phyloP scores from a whole-genome alignment of 441 rosid species.

The Flueggea neowawraea region DNA sequence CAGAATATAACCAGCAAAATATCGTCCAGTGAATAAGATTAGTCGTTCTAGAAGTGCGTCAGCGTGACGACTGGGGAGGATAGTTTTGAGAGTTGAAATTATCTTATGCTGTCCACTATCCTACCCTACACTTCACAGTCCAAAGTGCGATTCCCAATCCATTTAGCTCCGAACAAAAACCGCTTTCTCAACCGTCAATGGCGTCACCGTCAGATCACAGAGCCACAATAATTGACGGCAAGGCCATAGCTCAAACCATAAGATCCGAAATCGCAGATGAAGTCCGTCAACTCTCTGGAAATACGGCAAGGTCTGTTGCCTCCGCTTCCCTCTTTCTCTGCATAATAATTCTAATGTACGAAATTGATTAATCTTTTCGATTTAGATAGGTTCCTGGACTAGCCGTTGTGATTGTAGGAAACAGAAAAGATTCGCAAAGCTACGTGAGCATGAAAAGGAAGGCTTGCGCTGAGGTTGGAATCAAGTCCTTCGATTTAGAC shows the following conservation, averaged over 20 bases:
- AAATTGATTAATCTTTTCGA: constrained; percentile 3
- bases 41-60: too few species aligned
- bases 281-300: constrained; percentile 55
- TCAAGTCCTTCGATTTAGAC: constrained; percentile 67
- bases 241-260: constrained; percentile 72
- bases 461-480: constrained; percentile 92
- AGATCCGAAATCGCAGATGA: constrained; percentile 82
- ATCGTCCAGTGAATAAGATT: too few species aligned
- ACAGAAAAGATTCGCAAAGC: constrained; percentile 78
- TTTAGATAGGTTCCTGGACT: constrained; percentile 70
- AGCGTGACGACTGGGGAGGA: too few species aligned
- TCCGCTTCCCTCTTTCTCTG: not conserved
- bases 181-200: constrained; percentile 19
- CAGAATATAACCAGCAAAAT: too few species aligned
- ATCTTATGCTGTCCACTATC: too few species aligned
- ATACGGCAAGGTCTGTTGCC: constrained; percentile 56
- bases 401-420: constrained; percentile 84
- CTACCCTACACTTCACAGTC: too few species aligned
- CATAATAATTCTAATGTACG: too few species aligned
- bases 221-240: constrained; percentile 74
- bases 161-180: too few species aligned
- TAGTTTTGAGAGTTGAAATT: too few species aligned
- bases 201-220: constrained; percentile 44
- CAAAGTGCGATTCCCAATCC: too few species aligned
- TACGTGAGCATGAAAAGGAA: constrained; percentile 91